These are phyloP conservation scores for Cladorrhinum sp. DNA, from an alignment of 2,329 filamentous ascomycete species.

Conservation along the genomic window DNA sequence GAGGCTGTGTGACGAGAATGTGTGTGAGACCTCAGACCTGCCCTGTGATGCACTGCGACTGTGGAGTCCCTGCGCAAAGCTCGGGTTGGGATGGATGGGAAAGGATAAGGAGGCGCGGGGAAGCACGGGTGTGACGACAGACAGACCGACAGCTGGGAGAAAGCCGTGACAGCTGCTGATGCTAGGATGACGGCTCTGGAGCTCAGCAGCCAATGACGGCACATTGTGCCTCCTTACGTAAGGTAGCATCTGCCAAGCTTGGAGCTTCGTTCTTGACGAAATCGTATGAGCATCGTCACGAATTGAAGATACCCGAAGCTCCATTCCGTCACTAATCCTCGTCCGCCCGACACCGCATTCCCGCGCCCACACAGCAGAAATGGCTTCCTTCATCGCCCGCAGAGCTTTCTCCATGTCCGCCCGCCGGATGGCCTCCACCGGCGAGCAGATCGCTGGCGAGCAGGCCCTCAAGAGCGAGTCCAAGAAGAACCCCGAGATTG, in stretches of 20 bases:
- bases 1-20: background rate
- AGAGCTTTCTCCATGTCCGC: conserved; percentile 54
- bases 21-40: background rate
- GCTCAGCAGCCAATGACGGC: conserved; percentile 6
- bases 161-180: background rate
- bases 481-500: conserved; percentile 52
- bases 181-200: too few species aligned
- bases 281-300: conserved; percentile 19
- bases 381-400: conserved; percentile 57
- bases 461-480: conserved; percentile 54
- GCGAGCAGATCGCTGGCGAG: conserved; percentile 38
- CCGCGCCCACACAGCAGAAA: conserved; percentile 34
- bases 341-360: conserved; percentile 5
- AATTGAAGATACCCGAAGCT: conserved; percentile 16
- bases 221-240: conserved; percentile 14
- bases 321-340: conserved; percentile 17
- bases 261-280: conserved; percentile 21
- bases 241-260: conserved; percentile 16
- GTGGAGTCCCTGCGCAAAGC: background rate
- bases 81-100: background rate
- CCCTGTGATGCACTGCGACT: background rate
- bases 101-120: background rate
- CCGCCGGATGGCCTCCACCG: conserved; percentile 43
- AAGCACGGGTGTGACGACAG: background rate
- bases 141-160: background rate